phyloP scores from a whole-genome alignment of 2,329 filamentous ascomycete genomes.

The Pseudomassariella vexata region DNA sequence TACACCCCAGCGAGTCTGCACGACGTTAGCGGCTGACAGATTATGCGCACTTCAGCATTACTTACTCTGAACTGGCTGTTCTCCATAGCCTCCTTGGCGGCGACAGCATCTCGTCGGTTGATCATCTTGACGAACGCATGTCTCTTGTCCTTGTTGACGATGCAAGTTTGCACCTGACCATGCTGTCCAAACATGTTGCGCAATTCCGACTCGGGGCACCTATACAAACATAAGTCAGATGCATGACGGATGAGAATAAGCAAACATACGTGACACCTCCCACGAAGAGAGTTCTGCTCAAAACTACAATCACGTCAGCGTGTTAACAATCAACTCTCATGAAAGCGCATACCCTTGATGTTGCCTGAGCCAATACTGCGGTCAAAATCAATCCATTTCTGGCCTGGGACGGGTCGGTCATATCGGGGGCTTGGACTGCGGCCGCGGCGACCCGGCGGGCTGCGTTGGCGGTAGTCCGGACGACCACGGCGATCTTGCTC shows the following conservation, averaged over 20 bases:
- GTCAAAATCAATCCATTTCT: conserved; percentile 79
- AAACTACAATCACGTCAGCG: conserved; percentile 44
- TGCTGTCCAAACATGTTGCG: conserved; percentile 74
- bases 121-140: conserved; percentile 99
- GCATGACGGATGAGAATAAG: conserved; percentile 3
- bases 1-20: conserved; percentile 89
- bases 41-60: conserved; percentile 10
- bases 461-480: conserved; percentile 81
- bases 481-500: conserved; percentile 50
- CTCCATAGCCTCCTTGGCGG: conserved; percentile 84
- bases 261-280: conserved; percentile 80
- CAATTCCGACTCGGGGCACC: conserved; percentile 74
- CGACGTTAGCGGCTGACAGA: conserved; percentile 13
- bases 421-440: conserved; percentile 54
- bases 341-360: conserved; percentile 59
- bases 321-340: neutral
- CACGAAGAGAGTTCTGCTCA: conserved; percentile 93
- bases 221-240: conserved; percentile 22
- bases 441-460: conserved; percentile 64
- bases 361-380: conserved; percentile 63
- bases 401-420: conserved; percentile 23
- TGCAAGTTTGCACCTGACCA: conserved; percentile 91
- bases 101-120: conserved; percentile 76
- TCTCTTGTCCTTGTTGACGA: conserved; percentile 95
- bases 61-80: conserved; percentile 67